Conservation (phyloP, 257 asterid genomes). For the Nicotiana obtusifolia region DNA sequence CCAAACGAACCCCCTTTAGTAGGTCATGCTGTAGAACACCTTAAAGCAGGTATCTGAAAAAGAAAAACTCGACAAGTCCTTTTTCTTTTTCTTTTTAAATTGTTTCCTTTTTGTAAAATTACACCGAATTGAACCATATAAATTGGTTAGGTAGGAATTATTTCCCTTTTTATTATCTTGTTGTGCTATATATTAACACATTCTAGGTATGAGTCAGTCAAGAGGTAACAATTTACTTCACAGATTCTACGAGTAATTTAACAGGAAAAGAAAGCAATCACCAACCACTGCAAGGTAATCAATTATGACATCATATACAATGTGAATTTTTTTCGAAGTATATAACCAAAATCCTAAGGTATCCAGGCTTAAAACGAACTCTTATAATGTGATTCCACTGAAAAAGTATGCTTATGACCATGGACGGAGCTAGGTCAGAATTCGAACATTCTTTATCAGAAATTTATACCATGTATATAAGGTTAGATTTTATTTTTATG, state of each 20-base stretch:
- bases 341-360: not conserved
- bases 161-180: not conserved
- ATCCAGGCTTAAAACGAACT: not conserved
- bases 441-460: too few species aligned
- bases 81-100: not conserved
- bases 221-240: not conserved
- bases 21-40: not conserved
- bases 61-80: not conserved
- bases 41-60: not conserved
- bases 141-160: not conserved
- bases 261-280: not conserved
- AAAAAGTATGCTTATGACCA: too few species aligned
- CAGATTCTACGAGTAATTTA: not conserved
- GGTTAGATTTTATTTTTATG: too few species aligned
- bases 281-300: not conserved
- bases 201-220: not conserved
- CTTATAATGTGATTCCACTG: too few species aligned
- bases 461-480: too few species aligned
- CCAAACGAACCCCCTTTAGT: not conserved
- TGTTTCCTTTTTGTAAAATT: not conserved
- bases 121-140: not conserved
- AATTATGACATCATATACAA: not conserved
- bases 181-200: not conserved
- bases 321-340: not conserved
- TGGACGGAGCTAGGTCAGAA: too few species aligned